phyloP scores from a whole-genome alignment of 2,329 filamentous ascomycete species.

The Cryphonectria naterciae region DNA sequence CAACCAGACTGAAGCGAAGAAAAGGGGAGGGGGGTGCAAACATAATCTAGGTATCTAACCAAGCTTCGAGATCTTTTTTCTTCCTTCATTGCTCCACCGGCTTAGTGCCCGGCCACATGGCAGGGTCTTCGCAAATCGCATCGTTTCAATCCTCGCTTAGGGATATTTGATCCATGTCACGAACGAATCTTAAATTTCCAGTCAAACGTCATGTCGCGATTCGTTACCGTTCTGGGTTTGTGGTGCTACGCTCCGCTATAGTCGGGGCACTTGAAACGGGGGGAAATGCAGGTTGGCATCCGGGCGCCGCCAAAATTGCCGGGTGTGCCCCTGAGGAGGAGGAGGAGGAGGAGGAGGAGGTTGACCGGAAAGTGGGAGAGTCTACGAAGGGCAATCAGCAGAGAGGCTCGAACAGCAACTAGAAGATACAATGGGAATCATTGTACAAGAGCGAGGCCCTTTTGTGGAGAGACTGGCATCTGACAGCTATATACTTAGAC shows the following conservation, averaged over 20 bases:
- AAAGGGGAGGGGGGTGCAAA: neutral
- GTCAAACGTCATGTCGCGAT: neutral
- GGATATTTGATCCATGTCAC: neutral
- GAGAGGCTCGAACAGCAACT: neutral
- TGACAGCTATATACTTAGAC: no score
- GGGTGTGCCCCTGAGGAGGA: neutral
- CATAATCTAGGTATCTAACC: neutral
- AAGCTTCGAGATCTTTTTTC: neutral
- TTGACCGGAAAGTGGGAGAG: neutral
- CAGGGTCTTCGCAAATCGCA: neutral
- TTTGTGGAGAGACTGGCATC: no score
- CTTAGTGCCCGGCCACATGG: neutral
- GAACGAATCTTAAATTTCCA: neutral
- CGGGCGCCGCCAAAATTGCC: neutral
- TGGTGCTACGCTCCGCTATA: neutral
- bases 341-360: neutral
- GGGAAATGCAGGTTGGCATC: neutral
- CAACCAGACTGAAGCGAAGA: neutral
- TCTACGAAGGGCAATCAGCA: neutral
- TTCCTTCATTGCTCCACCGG: neutral
- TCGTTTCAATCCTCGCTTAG: neutral
- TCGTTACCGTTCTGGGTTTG: neutral
- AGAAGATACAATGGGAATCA: neutral
- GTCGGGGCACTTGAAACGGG: slow-evolving; percentile 1
- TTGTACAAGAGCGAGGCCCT: neutral